Conservation (phyloP, 805 yeast species). For the Dipodascus geniculatus region DNA sequence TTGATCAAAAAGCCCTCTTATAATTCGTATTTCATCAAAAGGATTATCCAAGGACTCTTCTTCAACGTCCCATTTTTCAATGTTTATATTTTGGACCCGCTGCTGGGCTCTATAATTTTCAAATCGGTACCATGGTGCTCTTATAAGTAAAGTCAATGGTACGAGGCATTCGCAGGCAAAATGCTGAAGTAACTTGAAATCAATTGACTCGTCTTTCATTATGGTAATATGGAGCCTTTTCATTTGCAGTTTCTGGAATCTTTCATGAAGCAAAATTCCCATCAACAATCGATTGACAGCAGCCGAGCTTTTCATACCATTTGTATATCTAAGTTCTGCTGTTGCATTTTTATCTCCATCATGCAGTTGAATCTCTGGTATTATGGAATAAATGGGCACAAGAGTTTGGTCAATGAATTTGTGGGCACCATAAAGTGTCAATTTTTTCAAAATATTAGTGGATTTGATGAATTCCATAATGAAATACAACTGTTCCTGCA, state of each 20-base stretch:
- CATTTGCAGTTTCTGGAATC: neutral
- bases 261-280: neutral
- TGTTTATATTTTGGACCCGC: neutral
- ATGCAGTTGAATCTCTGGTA: neutral
- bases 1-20: neutral
- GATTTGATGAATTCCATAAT: neutral
- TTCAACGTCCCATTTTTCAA: neutral
- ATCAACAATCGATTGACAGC: neutral
- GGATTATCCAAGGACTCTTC: neutral
- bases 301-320: neutral
- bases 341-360: neutral
- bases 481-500: neutral
- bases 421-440: neutral
- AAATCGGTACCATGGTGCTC: neutral
- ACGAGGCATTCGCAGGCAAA: neutral
- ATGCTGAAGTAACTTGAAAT: neutral
- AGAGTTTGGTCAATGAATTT: neutral
- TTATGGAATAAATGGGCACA: neutral
- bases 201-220: neutral
- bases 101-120: neutral
- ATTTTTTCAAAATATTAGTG: neutral
- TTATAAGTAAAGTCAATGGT: neutral
- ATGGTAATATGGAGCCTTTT: neutral
- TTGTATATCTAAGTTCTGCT: neutral
- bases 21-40: neutral